Evolutionary conservation across 352 stramenopile genomes (phyloP), one percentile per base, ranked within the genome.

Genomic region (Globisporangium nagaii): DNA sequence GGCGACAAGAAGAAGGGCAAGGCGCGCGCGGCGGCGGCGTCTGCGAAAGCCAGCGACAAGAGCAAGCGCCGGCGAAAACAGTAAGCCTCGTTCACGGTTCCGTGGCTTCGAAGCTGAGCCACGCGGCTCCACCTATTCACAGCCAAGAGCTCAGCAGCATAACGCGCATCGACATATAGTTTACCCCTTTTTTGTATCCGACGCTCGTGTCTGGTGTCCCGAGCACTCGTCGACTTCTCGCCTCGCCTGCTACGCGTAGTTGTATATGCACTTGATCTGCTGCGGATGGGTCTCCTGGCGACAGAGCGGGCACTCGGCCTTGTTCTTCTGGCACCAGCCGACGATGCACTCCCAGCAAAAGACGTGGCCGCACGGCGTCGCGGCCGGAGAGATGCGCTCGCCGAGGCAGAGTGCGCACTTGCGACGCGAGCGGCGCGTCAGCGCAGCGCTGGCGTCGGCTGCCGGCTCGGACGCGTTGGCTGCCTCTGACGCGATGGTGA

Each of bases 321-420:
- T 93, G 70, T 94, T 92, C 58, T 93, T 96, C 52, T 96, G 84
- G 58, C 88, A 96, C 88, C 88, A 97, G 12, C 86, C 84, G n/a
- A 97, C 82, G 56, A 97, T 95, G 52, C 88, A 97, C 24, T 95
- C 84, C 88, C 88, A 97, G 63, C 88, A 97, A 70, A 97, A 97
- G 27, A 97, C 71, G 58, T 97, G 88, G 25, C 88, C 88, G 42
- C 88, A 97, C 0, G 86, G 88, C 17, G 88, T 97, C 11, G 79
- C 82, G 12, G 85, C 75, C 10, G 86, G 79, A 15, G 82, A 71
- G 56, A 76, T 70, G 49, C 86, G 83, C 41, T 88, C 74, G 7
- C 79, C 79, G 17, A 97, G 76, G 63, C 88, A 97, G 24, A 97
- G 73, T 15, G 85, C 82, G 52, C 88, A 97, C 55, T 95, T 95